Evolutionary conservation across 371 early-diverging fungal species (phyloP).

Genomic region (Apophysomyces ossiformis): DNA sequence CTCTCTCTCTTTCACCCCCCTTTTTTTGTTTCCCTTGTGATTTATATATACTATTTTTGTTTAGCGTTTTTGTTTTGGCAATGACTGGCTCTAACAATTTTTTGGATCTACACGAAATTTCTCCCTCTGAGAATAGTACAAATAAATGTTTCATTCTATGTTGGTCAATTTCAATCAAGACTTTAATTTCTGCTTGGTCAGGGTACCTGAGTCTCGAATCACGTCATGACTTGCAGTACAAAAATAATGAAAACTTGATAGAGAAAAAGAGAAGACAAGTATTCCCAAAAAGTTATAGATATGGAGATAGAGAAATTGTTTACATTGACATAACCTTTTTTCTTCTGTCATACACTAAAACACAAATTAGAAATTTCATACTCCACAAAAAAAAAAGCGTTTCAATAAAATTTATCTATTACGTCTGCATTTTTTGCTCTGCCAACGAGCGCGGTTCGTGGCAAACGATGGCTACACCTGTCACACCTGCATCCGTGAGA

Average conservation of each 20-base stretch:
- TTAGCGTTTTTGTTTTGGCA: constrained; percentile 1
- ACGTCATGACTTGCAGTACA: neutral
- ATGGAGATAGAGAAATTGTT: neutral
- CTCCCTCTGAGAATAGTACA: constrained; percentile 2
- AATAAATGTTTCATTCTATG: neutral
- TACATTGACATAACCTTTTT: neutral
- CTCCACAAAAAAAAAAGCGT: constrained; percentile 6
- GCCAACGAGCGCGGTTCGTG: constrained; percentile 64
- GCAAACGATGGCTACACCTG: constrained; percentile 44
- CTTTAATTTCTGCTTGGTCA: neutral
- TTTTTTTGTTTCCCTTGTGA: neutral
- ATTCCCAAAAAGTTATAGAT: neutral
- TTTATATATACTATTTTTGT: neutral
- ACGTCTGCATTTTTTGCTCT: constrained; percentile 52
- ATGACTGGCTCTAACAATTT: constrained; percentile 7
- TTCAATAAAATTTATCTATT: constrained; percentile 5
- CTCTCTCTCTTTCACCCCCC: neutral
- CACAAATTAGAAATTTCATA: constrained; percentile 3
- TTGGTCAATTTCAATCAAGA: neutral
- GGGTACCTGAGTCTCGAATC: constrained; percentile 3
- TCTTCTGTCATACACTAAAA: constrained; percentile 5
- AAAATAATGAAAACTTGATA: neutral
- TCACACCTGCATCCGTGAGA: constrained; percentile 51
- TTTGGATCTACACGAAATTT: neutral
- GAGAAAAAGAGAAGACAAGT: neutral